A percentile compares a stretch with the other conserved stretches of the same genome.
These are phyloP conservation scores for Pouteria glomerata DNA, from an alignment of 148 eudicot genomes.

Conservation along the genomic window DNA sequence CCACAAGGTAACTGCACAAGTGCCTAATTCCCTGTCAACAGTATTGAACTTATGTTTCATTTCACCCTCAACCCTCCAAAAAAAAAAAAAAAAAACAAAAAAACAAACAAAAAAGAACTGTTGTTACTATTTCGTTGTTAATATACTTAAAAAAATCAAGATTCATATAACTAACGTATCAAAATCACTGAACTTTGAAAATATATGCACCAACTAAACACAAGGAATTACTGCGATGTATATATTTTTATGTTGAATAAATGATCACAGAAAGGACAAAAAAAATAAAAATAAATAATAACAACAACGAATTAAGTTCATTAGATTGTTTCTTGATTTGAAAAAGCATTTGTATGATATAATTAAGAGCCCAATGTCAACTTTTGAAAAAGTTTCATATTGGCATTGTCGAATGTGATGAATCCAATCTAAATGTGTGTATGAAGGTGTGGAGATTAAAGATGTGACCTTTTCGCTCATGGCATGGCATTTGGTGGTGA, in stretches of 20 bases:
- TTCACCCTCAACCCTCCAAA: too few relatives aligned
- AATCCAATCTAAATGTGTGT: neutral
- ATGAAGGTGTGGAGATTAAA: neutral
- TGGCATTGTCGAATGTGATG: neutral
- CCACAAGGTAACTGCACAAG: slow-evolving; percentile 55
- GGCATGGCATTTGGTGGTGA: slow-evolving; percentile 51
- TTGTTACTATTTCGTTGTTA: too few relatives aligned
- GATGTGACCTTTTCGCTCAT: slow-evolving; percentile 69
- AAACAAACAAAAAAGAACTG: too few relatives aligned
- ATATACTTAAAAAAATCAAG: too few relatives aligned
- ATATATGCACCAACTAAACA: too few relatives aligned
- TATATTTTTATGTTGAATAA: too few relatives aligned
- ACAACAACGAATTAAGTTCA: neutral
- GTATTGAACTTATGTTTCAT: neutral
- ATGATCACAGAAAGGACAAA: too few relatives aligned
- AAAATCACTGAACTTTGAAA: too few relatives aligned
- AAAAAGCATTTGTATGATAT: neutral
- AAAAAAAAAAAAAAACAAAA: too few relatives aligned
- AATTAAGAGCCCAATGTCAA: neutral
- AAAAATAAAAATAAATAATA: neutral
- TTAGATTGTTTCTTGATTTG: neutral
- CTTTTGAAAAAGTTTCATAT: neutral
- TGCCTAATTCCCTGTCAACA: slow-evolving; percentile 63
- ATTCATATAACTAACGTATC: too few relatives aligned
- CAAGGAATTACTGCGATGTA: too few relatives aligned